Base-by-base conservation (phyloP, 257 asterid species). In the Ilex aquifolium region DNA sequence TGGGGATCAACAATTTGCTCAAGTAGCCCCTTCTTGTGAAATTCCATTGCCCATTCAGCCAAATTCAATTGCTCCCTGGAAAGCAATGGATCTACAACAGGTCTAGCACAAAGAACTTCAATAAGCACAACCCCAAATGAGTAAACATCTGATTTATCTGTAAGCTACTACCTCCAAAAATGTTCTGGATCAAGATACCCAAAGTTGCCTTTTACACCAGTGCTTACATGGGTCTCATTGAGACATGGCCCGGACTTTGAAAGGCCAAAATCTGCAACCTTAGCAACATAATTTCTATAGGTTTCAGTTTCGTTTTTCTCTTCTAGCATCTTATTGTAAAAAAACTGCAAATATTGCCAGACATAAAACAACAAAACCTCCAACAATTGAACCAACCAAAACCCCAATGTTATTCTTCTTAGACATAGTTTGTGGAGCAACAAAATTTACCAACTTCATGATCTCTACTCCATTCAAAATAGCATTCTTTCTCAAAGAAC, bases 401-500 rank as follows among this genome's bases (percentile, higher is more conserved):
- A 61, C 39, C 57, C 44, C 17, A 13, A 6, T 2, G 13, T 21
- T 48, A 14, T 48, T 49, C 44, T 48, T 31, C 57, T 31, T 62
- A 62, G 57, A 48, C 16, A 12, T 13, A 16, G 30, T 31, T 7
- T 21, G 31, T 10, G n/a, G 1, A 48, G 30, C 8, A 4, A 10
- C 13, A 48, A 13, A 31, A 62, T 31, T 48, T 6, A 13, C 30
- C 36, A 62, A 6, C 44, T 62, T 62, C 65, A 60, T 60, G 53
- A 60, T 60, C 64, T 60, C 64, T 1, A 60, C 54, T 32, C 64
- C 64, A 40, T 60, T 60, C 32, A 60, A 60, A 27, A 60, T 60
- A 21, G 64, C 64, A 12, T 60, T 60, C 61, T 82, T 88, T 77
- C 81, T 74, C 74, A 78, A 52, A 5, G 79, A 72, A 74, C 32